These are phyloP conservation scores for Peronospora belbahrii DNA, from an alignment of 352 stramenopile species.

Conservation along the genomic window DNA sequence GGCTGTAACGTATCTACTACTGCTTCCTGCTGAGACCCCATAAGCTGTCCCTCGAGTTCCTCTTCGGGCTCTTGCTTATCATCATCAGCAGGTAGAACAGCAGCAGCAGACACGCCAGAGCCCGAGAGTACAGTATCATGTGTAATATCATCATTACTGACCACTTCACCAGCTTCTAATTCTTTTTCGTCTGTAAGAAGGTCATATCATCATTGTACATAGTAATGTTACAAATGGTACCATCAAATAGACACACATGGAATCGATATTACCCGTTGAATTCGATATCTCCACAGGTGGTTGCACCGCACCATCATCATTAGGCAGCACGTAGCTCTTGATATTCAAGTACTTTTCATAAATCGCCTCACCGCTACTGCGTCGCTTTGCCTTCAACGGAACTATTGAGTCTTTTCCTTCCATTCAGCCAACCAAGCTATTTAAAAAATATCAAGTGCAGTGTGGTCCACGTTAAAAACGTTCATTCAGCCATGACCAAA, in stretches of 20 bases:
- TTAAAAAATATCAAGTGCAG: constrained; percentile 2
- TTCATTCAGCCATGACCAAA: too few species aligned
- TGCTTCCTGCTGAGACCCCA: constrained; percentile 13
- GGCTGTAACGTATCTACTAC: constrained; percentile 12
- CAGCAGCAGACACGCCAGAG: constrained; percentile 17
- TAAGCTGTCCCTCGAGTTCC: constrained; percentile 8
- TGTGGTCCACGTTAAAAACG: constrained; percentile 20
- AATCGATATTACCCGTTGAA: constrained; percentile 49
- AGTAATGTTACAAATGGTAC: too few species aligned
- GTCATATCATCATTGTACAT: too few species aligned
- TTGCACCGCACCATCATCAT: constrained; percentile 1
- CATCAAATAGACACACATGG: too few species aligned
- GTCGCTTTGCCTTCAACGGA: constrained; percentile 19
- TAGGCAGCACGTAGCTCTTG: constrained; percentile 25
- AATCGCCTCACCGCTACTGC: constrained; percentile 13
- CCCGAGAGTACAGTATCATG: constrained; percentile 20
- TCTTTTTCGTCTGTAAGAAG: constrained; percentile 35
- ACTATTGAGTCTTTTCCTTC: constrained; percentile 16
- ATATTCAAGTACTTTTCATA: constrained; percentile 53
- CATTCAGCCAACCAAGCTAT: constrained; percentile 11
- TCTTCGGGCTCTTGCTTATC: constrained; percentile 18
- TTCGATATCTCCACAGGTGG: constrained; percentile 39
- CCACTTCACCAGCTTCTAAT: constrained; percentile 52
- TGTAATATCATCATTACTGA: constrained; percentile 34
- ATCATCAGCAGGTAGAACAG: constrained; percentile 11